Conservation (phyloP, 768 basidiomycete genomes). For the Pleurotus djamor region DNA sequence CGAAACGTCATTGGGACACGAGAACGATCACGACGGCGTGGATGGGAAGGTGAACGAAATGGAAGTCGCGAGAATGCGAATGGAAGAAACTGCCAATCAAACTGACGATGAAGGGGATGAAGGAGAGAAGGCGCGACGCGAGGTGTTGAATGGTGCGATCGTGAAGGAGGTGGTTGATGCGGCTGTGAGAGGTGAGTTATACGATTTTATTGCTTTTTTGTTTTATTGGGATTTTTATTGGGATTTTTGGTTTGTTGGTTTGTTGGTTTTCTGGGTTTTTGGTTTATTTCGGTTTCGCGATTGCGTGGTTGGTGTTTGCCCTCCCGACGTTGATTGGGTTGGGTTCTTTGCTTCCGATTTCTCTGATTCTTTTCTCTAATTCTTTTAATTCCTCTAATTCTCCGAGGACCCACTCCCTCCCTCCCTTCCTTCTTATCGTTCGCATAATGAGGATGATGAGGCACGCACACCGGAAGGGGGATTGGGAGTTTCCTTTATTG, state of each 20-base stretch:
- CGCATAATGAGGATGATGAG: too few species aligned
- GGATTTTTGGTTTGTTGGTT: not conserved
- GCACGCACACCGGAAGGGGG: too few species aligned
- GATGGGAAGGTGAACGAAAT: conserved; percentile 11
- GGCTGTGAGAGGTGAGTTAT: conserved; percentile 63
- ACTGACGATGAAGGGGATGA: conserved; percentile 39
- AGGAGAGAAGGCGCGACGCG: conserved; percentile 55
- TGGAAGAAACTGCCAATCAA: conserved; percentile 24
- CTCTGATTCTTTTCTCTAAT: not conserved
- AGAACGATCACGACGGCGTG: conserved; percentile 17
- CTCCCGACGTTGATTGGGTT: too few species aligned
- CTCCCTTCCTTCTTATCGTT: too few species aligned
- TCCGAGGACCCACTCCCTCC: too few species aligned
- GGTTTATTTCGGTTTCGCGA: too few species aligned
- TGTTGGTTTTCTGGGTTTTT: too few species aligned
- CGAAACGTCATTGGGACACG: conserved; percentile 19
- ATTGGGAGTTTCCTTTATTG: not conserved
- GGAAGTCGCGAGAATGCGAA: conserved; percentile 14
- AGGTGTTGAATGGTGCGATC: conserved; percentile 77
- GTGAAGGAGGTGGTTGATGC: conserved; percentile 74
- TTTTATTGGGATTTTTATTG: not conserved
- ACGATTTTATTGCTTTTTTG: not conserved
- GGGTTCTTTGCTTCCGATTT: not conserved
- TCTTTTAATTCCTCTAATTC: not conserved
- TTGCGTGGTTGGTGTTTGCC: too few species aligned